phyloP scores from a whole-genome alignment of 2,329 filamentous ascomycete species.

The Penicillium sp. region DNA sequence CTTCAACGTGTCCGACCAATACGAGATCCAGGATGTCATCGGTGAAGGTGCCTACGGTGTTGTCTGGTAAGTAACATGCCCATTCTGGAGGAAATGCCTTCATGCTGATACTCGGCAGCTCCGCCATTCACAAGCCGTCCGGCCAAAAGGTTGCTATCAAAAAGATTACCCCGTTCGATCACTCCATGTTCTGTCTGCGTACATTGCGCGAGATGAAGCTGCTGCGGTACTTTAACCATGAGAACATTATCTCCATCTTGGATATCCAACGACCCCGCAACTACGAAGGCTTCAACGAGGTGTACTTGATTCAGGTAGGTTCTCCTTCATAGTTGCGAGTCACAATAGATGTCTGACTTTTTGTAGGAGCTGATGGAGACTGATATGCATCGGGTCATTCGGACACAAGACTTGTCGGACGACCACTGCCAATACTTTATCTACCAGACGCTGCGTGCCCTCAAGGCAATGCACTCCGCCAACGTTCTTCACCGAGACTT shows the following conservation, averaged over 20 bases:
- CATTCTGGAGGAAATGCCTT: neutral
- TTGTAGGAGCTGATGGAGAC: constrained; percentile 90
- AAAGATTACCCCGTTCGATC: constrained; percentile 99
- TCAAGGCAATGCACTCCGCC: constrained; percentile 99
- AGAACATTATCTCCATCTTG: constrained; percentile 99
- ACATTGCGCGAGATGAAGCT: constrained; percentile 99
- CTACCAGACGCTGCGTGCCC: constrained; percentile 93
- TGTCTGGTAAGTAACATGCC: constrained; percentile 68
- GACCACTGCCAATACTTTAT: constrained; percentile 99
- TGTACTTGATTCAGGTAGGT: constrained; percentile 79
- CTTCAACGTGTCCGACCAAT: constrained; percentile 99
- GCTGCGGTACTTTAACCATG: constrained; percentile 97
- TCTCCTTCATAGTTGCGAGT: too few relatives aligned
- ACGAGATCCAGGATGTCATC: constrained; percentile 99
- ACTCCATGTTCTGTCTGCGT: constrained; percentile 96
- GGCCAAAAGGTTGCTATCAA: constrained; percentile 99
- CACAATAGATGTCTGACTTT: too few relatives aligned
- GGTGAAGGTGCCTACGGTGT: constrained; percentile 98
- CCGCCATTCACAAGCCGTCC: constrained; percentile 95
- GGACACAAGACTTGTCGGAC: constrained; percentile 95
- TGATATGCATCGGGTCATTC: constrained; percentile 98
- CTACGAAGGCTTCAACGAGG: constrained; percentile 94
- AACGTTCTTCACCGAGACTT: constrained; percentile 96
- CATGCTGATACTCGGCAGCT: constrained; percentile 52
- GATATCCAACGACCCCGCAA: constrained; percentile 97